Percentiles rank a stretch among this genome's conserved stretches.
phyloP scores from a whole-genome alignment of 2,329 filamentous ascomycete genomes.

The Ascochyta fabae region DNA sequence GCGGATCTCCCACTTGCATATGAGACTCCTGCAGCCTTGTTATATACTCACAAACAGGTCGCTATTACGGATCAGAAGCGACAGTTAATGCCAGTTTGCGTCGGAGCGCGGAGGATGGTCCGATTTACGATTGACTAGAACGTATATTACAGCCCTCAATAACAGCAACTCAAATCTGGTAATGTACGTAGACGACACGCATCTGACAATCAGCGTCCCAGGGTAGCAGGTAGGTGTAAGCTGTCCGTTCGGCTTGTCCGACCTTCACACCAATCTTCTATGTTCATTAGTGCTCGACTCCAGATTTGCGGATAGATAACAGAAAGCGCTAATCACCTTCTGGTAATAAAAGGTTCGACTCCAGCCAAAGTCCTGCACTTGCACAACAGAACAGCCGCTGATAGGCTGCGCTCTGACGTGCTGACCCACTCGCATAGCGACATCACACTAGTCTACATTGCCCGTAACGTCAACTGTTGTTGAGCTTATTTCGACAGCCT shows the following conservation, averaged over 20 bases:
- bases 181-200: slow-evolving; percentile 38
- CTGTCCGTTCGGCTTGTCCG: slow-evolving; percentile 33
- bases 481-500: not conserved
- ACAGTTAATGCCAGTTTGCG: not conserved
- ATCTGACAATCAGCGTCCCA: slow-evolving; percentile 34
- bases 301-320: too few relatives aligned
- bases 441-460: slow-evolving; percentile 11
- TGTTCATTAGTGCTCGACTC: too few relatives aligned
- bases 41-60: not conserved
- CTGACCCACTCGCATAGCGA: slow-evolving; percentile 19
- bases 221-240: slow-evolving; percentile 42
- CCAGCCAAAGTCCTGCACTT: not conserved
- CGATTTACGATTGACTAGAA: slow-evolving; percentile 21
- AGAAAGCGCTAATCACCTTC: not conserved
- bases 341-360: not conserved
- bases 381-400: not conserved
- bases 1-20: not conserved
- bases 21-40: not conserved
- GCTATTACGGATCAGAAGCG: not conserved
- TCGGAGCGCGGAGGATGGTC: slow-evolving; percentile 19
- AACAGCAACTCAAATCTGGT: not conserved
- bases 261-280: slow-evolving; percentile 35
- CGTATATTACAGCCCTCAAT: not conserved
- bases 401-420: slow-evolving; percentile 14
- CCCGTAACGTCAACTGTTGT: not conserved